Evolutionary conservation across 2,329 filamentous ascomycete species (phyloP), one percentile per base, ranked within the genome.

Genomic region (Didymella arachidicola): DNA sequence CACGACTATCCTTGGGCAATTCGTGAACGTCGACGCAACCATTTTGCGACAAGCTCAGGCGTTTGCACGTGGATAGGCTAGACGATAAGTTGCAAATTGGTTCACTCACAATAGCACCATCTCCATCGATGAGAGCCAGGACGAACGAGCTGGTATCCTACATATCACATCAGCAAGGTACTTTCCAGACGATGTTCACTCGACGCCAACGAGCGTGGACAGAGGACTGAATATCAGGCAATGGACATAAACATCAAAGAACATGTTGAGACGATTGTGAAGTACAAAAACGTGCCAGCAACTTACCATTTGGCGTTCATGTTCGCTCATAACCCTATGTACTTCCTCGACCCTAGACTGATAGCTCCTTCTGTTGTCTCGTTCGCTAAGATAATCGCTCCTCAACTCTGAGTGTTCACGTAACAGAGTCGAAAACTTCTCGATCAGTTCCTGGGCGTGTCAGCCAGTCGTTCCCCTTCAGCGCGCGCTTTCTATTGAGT

Each of bases 91-190:
- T 11, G 7, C 10, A 11, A 12, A 43, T 10, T 16, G 10, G 3
- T 11, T 18, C 7, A 72, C 76, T 69, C 68, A 80, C 79, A 51
- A 80, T 73, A 62, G 79, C 79, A 25, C 80, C 80, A 69, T 83
- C 81, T n/a, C 81, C 81, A 68, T 83, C 81, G 45, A 83, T 79
- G 45, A 82, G 67, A 38, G 75, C 79, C 66, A 82, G 66, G 12
- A 79, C 78, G 58, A 82, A 82, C 18, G 79, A 77, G 60, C 73
- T 79, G 8, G 64, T 59, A 38, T 77, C 72, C 72, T 76, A 49
- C 19, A 42, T 14, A 18, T 29, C 18, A 2, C 5, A 34, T 64
- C 26, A 65, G 60, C 11, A 25, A 5, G 30, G 30, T 4, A 32
- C 3, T 32, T 14, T 32, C 16, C 30, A 32, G 12, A 11, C 8